phyloP scores from a whole-genome alignment of 2,329 filamentous ascomycete species.

The Aspergillus fumigatiaffinis region DNA sequence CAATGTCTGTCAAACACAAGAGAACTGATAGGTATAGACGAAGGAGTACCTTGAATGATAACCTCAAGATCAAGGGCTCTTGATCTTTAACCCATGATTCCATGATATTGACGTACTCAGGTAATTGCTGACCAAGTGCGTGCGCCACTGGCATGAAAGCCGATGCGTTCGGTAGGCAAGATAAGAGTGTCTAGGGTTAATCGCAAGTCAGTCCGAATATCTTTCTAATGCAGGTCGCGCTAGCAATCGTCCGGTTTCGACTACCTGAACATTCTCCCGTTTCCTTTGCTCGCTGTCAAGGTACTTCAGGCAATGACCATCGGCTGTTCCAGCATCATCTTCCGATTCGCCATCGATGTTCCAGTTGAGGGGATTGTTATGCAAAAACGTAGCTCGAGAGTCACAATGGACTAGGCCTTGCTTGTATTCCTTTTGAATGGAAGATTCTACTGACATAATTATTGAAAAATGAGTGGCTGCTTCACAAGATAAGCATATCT shows the following conservation, averaged over 20 bases:
- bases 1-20: slow-evolving; percentile 18
- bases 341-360: background rate
- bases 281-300: background rate
- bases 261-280: background rate
- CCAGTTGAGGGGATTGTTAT: slow-evolving; percentile 5
- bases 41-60: slow-evolving; percentile 33
- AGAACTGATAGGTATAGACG: background rate
- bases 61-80: slow-evolving; percentile 17
- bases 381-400: background rate
- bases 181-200: slow-evolving; percentile 11
- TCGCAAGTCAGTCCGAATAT: background rate
- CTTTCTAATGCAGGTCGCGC: background rate
- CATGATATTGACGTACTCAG: slow-evolving; percentile 36
- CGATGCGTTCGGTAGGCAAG: slow-evolving; percentile 20
- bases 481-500: slow-evolving; percentile 2
- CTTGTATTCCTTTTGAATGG: slow-evolving; percentile 7
- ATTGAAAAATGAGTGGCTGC: slow-evolving; percentile 19
- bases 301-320: background rate
- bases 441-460: slow-evolving; percentile 4
- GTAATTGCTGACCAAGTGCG: slow-evolving; percentile 12
- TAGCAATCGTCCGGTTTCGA: background rate
- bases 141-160: slow-evolving; percentile 10
- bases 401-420: slow-evolving; percentile 2
- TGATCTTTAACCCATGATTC: slow-evolving; percentile 28
- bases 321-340: background rate